Conservation (phyloP, 176 grass and related monocot species). For the Raddia distichophylla region DNA sequence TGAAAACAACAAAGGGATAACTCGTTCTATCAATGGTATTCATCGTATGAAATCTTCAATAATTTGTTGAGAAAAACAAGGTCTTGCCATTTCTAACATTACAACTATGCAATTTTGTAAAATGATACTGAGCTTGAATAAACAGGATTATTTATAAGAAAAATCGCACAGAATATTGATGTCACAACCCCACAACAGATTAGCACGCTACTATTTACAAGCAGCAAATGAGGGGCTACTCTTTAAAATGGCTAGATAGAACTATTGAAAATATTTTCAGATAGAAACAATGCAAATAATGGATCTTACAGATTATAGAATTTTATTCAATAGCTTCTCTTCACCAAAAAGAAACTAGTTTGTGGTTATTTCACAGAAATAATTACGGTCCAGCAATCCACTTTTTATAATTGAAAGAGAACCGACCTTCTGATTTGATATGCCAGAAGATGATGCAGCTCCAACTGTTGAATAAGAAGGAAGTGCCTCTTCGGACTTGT, state of each 20-base stretch:
- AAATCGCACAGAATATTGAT: neutral
- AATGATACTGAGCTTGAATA: neutral
- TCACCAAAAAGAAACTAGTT: neutral
- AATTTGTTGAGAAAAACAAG: conserved; percentile 9
- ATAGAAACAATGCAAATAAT: neutral
- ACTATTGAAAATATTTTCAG: conserved; percentile 7
- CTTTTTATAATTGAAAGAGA: conserved; percentile 28
- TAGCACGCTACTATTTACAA: neutral
- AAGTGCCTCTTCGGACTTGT: conserved; percentile 66
- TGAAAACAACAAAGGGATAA: conserved; percentile 11
- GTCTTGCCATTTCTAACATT: neutral
- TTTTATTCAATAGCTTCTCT: neutral
- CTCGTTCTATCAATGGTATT: conserved; percentile 6
- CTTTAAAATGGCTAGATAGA: neutral
- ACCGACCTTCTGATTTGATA: conserved; percentile 76
- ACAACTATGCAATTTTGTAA: neutral
- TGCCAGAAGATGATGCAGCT: conserved; percentile 65
- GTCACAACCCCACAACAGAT: neutral
- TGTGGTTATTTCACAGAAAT: conserved; percentile 14
- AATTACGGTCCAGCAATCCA: conserved; percentile 7
- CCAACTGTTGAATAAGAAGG: conserved; percentile 78
- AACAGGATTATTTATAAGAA: neutral
- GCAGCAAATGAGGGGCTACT: neutral
- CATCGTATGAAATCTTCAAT: conserved; percentile 10
- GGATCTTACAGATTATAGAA: conserved; percentile 12